phyloP scores from a whole-genome alignment of 192 early-diverging fungal species.

The Paraglomus occultum region DNA sequence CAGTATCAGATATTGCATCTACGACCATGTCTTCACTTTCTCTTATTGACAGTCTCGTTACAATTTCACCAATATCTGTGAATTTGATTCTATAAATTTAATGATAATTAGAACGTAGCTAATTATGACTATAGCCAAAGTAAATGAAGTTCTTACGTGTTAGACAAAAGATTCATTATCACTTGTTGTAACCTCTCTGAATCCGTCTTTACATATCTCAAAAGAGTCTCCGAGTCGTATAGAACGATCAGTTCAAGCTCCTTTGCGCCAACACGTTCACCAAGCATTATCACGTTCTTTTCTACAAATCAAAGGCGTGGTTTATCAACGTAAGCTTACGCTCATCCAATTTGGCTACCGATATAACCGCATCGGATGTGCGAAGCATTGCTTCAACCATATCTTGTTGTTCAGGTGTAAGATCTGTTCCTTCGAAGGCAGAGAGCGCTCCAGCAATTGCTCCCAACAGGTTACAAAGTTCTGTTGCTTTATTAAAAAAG shows the following conservation, averaged over 20 bases:
- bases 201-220: no score
- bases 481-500: conserved; percentile 1
- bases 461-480: conserved; percentile 36
- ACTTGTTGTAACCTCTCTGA: conserved; percentile 44
- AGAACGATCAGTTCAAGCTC: no score
- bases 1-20: conserved; percentile 66
- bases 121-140: no score
- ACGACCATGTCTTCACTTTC: conserved; percentile 39
- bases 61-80: conserved; percentile 41
- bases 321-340: conserved; percentile 44
- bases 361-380: conserved; percentile 39
- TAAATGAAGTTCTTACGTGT: conserved; percentile 39
- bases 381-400: conserved; percentile 46
- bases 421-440: conserved; percentile 37
- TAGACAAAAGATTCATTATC: conserved; percentile 53
- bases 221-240: no score
- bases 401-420: conserved; percentile 42
- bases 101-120: no score
- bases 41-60: conserved; percentile 19
- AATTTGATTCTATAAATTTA: conserved; percentile 41
- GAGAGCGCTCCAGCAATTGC: conserved; percentile 42
- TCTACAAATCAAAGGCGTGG: conserved; percentile 38
- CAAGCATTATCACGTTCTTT: conserved; percentile 40
- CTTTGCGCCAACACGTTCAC: conserved; percentile 37
- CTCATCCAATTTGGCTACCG: conserved; percentile 41